Evolutionary conservation across 352 stramenopile species (phyloP), one percentile per base, ranked within the genome.

Genomic region (Thalassiosira livingstoniorum): DNA sequence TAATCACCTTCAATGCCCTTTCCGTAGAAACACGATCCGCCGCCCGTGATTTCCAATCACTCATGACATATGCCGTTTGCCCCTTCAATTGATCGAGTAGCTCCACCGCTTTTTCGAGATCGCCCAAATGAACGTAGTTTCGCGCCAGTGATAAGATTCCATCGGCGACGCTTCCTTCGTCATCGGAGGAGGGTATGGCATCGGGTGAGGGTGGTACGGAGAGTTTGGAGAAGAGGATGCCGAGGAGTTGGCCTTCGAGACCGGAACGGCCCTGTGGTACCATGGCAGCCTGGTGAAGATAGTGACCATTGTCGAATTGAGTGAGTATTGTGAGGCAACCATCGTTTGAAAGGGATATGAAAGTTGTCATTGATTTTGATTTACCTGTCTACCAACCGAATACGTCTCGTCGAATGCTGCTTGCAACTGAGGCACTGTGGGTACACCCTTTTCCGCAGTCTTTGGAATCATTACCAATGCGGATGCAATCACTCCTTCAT

Each of bases 1-100:
- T 88, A 65, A 93, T 91, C 21, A 91, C 83, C 61, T 91, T 90
- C 18, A 93, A 78, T 18, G 87, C 87, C 62, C 91, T 90, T 35
- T 93, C 87, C 11, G 90, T 85, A 27, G 82, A 71, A n/a, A 93
- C 68, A 43, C 89, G 78, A 72, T 91, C 83, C 78, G 68, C 81
- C 0, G 85, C 89, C 34, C 74, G 62, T 39, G 67, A 42, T 43
- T 91, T 91, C 89, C 89, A 93, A 76, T 92, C 87, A 29, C 83
- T 86, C 31, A 87, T 85, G 4, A 84, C 83, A 75, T 90, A 93
- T 25, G 78, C 87, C 10, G 79, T 78, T 61, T 93, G 89, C 32
- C 89, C 89, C 37, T 83, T 82, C 32, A 93, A 61, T 60, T 87
- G 82, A 23, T 90, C 78, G 15, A 92, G 62, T 81, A 89, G 58